Evolutionary conservation across 1,284 basidiomycete genomes (phyloP).

Genomic region (Austroboletus niveus): DNA sequence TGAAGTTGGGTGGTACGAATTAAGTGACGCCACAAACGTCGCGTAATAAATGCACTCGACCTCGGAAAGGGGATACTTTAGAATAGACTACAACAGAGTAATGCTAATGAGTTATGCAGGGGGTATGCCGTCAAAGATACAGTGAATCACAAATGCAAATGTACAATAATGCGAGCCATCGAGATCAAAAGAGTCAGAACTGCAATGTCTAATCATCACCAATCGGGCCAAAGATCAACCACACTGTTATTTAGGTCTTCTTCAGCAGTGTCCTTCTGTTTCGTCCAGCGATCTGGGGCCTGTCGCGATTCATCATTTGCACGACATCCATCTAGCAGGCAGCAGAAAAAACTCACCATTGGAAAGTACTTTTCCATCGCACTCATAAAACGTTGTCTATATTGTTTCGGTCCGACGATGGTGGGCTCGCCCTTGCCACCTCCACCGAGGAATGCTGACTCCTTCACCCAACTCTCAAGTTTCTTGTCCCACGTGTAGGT

Average conservation of each 20-base stretch:
- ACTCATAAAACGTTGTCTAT: constrained; percentile 83
- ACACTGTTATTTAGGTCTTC: constrained; percentile 58
- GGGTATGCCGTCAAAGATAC: constrained; percentile 23
- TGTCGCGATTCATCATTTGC: constrained; percentile 27
- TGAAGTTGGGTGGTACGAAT: background rate
- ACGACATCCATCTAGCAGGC: background rate
- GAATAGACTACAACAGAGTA: constrained; percentile 16
- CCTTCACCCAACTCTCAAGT: constrained; percentile 96
- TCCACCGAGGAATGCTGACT: constrained; percentile 83
- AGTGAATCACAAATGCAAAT: constrained; percentile 8
- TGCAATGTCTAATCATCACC: constrained; percentile 32
- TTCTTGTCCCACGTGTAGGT: constrained; percentile 99
- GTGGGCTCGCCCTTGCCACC: constrained; percentile 85
- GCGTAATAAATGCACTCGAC: background rate
- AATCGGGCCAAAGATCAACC: constrained; percentile 52
- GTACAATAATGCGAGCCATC: background rate
- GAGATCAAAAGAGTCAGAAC: background rate
- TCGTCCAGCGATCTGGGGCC: constrained; percentile 88
- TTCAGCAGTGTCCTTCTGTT: constrained; percentile 71
- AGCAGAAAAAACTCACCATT: constrained; percentile 47
- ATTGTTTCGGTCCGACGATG: constrained; percentile 85
- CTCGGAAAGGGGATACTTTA: background rate
- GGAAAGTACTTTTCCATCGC: constrained; percentile 95
- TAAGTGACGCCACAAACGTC: constrained; percentile 4
- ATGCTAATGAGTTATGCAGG: constrained; percentile 16